phyloP scores from a whole-genome alignment of 2,329 filamentous ascomycete genomes.

The Monosporascus sp. region DNA sequence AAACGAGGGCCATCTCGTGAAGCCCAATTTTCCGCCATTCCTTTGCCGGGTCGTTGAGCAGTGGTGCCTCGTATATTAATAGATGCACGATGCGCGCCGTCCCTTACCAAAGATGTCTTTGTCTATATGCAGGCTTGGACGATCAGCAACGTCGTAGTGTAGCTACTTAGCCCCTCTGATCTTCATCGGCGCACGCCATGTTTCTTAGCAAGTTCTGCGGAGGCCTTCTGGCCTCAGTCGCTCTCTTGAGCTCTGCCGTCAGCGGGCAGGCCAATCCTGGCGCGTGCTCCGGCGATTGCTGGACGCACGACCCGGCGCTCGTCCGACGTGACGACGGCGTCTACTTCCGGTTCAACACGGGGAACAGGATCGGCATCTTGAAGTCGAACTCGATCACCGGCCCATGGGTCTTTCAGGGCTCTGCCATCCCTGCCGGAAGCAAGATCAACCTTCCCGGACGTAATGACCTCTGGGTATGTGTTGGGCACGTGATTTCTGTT shows the following conservation, averaged over 20 bases:
- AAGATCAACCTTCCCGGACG: conserved; percentile 35
- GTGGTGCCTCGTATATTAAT: no score
- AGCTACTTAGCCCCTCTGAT: background rate
- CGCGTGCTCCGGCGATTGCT: conserved; percentile 32
- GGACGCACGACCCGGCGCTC: conserved; percentile 35
- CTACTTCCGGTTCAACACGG: conserved; percentile 40
- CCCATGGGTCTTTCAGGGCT: conserved; percentile 38
- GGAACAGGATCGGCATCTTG: conserved; percentile 34
- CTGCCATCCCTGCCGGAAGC: conserved; percentile 33
- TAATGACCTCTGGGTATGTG: conserved; percentile 37
- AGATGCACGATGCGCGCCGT: no score
- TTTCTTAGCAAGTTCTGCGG: background rate
- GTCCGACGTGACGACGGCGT: conserved; percentile 33
- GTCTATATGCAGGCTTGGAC: no score
- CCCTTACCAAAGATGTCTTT: no score
- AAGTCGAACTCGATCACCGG: conserved; percentile 32
- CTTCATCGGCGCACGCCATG: background rate
- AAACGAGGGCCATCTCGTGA: no score
- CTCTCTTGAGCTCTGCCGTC: conserved; percentile 1
- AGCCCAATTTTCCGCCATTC: no score
- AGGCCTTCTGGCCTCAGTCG: conserved; percentile 13
- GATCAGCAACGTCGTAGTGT: no score
- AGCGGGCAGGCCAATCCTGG: conserved; percentile 26
- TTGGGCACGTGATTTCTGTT: background rate
- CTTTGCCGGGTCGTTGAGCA: no score